Evolutionary conservation across 495 filamentous ascomycete species (phyloP).

Genomic region (Schizothecium vesticola): DNA sequence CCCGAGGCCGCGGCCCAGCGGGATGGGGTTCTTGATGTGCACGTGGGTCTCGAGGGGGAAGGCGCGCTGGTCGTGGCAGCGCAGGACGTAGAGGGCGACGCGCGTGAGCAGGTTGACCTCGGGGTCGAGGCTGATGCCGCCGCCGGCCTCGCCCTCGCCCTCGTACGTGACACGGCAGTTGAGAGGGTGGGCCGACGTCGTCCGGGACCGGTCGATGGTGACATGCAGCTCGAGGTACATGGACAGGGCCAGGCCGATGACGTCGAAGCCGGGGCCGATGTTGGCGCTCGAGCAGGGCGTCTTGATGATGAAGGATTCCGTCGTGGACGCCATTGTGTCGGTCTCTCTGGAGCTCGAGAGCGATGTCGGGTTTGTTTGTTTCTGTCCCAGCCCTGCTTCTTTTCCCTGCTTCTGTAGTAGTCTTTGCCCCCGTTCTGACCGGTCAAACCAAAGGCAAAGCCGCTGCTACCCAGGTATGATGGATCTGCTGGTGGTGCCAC

Average conservation of each 20-base stretch:
- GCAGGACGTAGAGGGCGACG: constrained; percentile 84
- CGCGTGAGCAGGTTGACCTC: constrained; percentile 86
- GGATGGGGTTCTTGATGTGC: constrained; percentile 90
- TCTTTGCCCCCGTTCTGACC: neutral
- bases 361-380: neutral
- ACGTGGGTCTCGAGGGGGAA: constrained; percentile 86
- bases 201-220: constrained; percentile 53
- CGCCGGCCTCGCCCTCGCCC: constrained; percentile 66
- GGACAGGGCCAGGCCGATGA: constrained; percentile 88
- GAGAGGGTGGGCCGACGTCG: constrained; percentile 54
- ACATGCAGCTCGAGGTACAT: constrained; percentile 83
- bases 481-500: neutral
- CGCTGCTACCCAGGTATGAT: neutral
- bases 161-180: constrained; percentile 91
- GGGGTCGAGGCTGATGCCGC: constrained; percentile 69
- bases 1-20: constrained; percentile 81
- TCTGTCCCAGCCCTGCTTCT: neutral
- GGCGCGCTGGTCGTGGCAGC: constrained; percentile 74
- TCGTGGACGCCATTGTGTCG: constrained; percentile 12
- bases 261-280: constrained; percentile 95
- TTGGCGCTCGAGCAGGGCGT: constrained; percentile 90
- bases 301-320: constrained; percentile 54
- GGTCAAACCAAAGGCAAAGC: neutral
- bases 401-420: neutral
- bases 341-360: neutral